Base-by-base conservation (phyloP, 768 basidiomycete species). In the Serendipita vermifera region DNA sequence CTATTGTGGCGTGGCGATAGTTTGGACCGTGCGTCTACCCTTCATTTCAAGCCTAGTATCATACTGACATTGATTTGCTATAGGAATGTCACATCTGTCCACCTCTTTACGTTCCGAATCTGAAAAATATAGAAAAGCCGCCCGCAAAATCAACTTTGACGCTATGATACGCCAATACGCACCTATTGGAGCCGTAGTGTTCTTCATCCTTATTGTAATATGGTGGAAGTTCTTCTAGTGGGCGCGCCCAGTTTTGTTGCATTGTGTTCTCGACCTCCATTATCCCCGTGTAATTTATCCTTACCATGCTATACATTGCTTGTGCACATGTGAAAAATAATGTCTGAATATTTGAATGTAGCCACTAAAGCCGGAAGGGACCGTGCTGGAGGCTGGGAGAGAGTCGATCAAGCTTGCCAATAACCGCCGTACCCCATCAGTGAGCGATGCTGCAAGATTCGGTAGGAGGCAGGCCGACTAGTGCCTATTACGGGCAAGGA, bases 1-100 rank as follows among this genome's bases (percentile, higher is more conserved):
- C 73, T 99, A 54, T 71, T 99, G 48, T 98, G 94, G 96, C 76
- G 96, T 67, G 96, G 96, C 26, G 96, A 99, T 68, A 94, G 90
- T 29, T 76, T 99, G 58, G 96, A 99, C 69, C 77, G 96, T 94
- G 65, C 62, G 87, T 72, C 41, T 36, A 51, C 27, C 7, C 32
- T 15, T 33, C 36, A 24, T 60, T 56, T 39, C 38, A n/a, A n/a
- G n/a, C n/a, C 14, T 17, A 41, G 31, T 4, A 14, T 17, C 0
- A 20, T 9, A 29, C 35, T 22, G 46, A 32, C 57, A 3, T 55
- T 54, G 3, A 38, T 38, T 17, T 55, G 22, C 39, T 38, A 11
- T 62, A 94, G 92, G 86, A 66, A 99, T 99, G 96, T 96, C 92
- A 20, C 88, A 93, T 66, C 74, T 99, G 55, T 97, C 93, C 22